Percentiles rank a stretch among this genome's conserved stretches.
Conservation (phyloP, 140 eudicot species). For the Anethum foeniculum region DNA sequence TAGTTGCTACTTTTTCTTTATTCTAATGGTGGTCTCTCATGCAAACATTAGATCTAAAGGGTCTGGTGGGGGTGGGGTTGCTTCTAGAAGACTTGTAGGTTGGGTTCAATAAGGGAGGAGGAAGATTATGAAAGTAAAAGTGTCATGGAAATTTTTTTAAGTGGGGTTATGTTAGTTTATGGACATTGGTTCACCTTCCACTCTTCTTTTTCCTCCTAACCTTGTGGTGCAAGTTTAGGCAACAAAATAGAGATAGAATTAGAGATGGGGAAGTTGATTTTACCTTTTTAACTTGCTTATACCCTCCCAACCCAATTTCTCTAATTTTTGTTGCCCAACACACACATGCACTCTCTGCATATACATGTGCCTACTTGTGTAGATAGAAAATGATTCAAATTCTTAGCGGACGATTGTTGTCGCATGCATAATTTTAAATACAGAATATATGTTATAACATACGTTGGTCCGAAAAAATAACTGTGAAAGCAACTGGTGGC, state of each 20-base stretch:
- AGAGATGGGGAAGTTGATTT: background rate
- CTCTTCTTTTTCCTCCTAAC: constrained; percentile 44
- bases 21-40: constrained; percentile 8
- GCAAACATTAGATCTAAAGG: constrained; percentile 13
- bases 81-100: constrained; percentile 10
- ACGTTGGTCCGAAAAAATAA: background rate
- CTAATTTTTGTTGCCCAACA: constrained; percentile 13
- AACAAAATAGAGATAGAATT: constrained; percentile 14
- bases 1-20: constrained; percentile 8
- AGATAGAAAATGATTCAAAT: too few species aligned
- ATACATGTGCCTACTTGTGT: too few species aligned
- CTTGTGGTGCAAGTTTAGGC: constrained; percentile 75
- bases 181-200: constrained; percentile 20
- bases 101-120: constrained; percentile 4
- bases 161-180: constrained; percentile 10
- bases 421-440: too few species aligned
- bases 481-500: constrained; percentile 23
- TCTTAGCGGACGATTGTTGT: too few species aligned
- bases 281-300: background rate
- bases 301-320: constrained; percentile 1
- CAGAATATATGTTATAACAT: background rate
- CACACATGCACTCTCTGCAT: background rate
- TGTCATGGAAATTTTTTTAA: background rate
- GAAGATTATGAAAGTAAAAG: constrained; percentile 9
- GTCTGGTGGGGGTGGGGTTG: constrained; percentile 9